A percentile compares a stretch with the other conserved stretches of the same genome.
phyloP scores from a whole-genome alignment of 768 basidiomycete genomes.

The Podaxis rugospora region DNA sequence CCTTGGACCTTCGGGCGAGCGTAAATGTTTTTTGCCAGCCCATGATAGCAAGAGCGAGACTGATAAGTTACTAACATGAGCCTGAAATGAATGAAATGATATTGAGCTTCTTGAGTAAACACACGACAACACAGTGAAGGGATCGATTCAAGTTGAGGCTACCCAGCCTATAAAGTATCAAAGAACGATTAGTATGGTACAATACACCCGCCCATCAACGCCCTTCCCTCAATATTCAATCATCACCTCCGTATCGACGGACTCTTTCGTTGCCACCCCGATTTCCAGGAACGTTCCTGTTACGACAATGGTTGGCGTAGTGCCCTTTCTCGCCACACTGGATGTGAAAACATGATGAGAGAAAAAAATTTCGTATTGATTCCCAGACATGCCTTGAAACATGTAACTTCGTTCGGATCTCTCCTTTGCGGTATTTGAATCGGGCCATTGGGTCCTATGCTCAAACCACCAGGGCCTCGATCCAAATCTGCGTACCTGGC shows the following conservation, averaged over 20 bases:
- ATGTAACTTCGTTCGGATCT: constrained; percentile 79
- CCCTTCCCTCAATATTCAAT: not conserved
- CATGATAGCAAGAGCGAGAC: constrained; percentile 40
- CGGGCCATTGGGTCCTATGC: constrained; percentile 20
- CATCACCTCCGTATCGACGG: constrained; percentile 25
- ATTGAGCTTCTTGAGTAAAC: not conserved
- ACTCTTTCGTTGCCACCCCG: constrained; percentile 73
- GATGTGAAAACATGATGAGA: constrained; percentile 8
- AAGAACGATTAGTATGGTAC: not conserved
- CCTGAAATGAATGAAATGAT: not conserved
- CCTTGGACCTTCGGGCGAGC: constrained; percentile 47
- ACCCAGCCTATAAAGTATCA: not conserved
- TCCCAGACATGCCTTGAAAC: constrained; percentile 66
- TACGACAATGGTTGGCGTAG: constrained; percentile 91
- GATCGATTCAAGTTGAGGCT: not conserved
- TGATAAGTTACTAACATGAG: not conserved
- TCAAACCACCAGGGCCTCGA: constrained; percentile 38
- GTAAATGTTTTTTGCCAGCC: constrained; percentile 88
- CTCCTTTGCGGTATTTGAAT: constrained; percentile 44
- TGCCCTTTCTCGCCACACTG: constrained; percentile 93
- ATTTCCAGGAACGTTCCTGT: constrained; percentile 87
- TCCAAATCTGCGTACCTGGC: constrained; percentile 81
- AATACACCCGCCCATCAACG: not conserved
- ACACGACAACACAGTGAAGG: not conserved
- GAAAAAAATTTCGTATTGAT: not conserved